Percentiles rank a stretch among this genome's conserved stretches.
Evolutionary conservation across 805 yeast species (phyloP).

Genomic region (Teunomyces stri): DNA sequence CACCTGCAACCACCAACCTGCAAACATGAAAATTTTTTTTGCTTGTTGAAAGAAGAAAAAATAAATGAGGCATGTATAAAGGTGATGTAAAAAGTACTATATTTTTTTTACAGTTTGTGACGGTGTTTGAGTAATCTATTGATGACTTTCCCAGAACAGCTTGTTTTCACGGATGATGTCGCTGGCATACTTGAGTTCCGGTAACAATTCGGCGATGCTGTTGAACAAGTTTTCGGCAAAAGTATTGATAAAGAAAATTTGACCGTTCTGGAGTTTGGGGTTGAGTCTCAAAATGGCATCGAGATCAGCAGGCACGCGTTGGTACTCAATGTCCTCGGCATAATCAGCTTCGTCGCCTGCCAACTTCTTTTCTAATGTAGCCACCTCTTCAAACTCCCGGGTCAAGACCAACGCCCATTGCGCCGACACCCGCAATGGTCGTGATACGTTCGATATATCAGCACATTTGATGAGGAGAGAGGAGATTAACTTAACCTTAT

Average conservation of each 20-base stretch:
- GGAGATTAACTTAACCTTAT: constrained; percentile 46
- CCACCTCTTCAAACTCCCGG: constrained; percentile 72
- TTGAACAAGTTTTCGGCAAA: constrained; percentile 78
- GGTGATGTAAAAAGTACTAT: neutral
- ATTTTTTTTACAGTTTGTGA: neutral
- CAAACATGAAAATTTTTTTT: neutral
- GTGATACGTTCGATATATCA: constrained; percentile 88
- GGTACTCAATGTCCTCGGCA: constrained; percentile 19
- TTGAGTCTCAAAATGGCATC: constrained; percentile 45
- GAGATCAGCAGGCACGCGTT: constrained; percentile 37
- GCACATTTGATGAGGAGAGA: constrained; percentile 86
- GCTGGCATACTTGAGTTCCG: constrained; percentile 56
- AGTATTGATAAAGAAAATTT: constrained; percentile 75
- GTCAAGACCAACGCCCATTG: constrained; percentile 85
- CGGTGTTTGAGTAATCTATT: neutral
- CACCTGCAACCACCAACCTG: constrained; percentile 1
- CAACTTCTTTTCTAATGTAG: constrained; percentile 44
- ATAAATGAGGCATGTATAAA: neutral
- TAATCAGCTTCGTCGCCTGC: constrained; percentile 6
- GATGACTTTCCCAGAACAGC: constrained; percentile 47
- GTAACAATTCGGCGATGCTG: constrained; percentile 59
- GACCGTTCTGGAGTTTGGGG: constrained; percentile 63
- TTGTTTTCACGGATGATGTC: constrained; percentile 54
- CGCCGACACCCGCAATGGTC: constrained; percentile 71
- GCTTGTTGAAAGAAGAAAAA: neutral